Base-by-base conservation (phyloP, 371 early-diverging fungal genomes). In the Mucor piriformis region DNA sequence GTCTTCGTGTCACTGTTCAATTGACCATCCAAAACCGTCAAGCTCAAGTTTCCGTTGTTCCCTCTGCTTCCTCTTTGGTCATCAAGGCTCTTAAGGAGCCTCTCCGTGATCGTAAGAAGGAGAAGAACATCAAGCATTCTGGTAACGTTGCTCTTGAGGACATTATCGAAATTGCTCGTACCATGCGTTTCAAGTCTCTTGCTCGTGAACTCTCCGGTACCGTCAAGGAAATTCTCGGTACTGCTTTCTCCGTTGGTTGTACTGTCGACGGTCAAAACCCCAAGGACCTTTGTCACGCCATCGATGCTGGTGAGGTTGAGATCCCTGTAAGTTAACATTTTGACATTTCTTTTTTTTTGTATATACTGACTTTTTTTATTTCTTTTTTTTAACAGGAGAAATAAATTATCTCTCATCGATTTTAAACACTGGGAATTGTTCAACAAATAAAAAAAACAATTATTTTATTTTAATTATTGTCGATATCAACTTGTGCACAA, bases 11-110 rank as follows among this genome's bases (percentile, higher is more conserved):
- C 72, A 96, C 98, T 69, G 99, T 99, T 60, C 87, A 92, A 82
- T 88, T 99, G 82, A 92, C 95, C 79, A 96, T 99, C 66, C 98
- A 99, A 87, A 98, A 98, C 91, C 95, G 99, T 91, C 98, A 99
- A 84, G 99, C 99, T 63, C 88, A 94, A 57, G 94, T 99, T 70
- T 91, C 96, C 70, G 92, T 99, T 67, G 93, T 97, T 53, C 99
- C 99, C 69, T 91, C 95, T 47, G 98, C 99, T 62, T 94, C 97
- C 29, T 93, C 99, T 69, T 84, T 99, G 61, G 94, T 99, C 76
- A 96, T 99, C 85, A 91, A 91, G 84, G 99, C 98, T 71, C 87
- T 99, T 48, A 98, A 97, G 88, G 99, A 99, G 86, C 97, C 99
- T 67, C 89, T 92, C 57, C 89, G 99, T 68, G 99, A 99, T 86